phyloP scores from a whole-genome alignment of 306 rosid species.

The Quillaja saponaria region DNA sequence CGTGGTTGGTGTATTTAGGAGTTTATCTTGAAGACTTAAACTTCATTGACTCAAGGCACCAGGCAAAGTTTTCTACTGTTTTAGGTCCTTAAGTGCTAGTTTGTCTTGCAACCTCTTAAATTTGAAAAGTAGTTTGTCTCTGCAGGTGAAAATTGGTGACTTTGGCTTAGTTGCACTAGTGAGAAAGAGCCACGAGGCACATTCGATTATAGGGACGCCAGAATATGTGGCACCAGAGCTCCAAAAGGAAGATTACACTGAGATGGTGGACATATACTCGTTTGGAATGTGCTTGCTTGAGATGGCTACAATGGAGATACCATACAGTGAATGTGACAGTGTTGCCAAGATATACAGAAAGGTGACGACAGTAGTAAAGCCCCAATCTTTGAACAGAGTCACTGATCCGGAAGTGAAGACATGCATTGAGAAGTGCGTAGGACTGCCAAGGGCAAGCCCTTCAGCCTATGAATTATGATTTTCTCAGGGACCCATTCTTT shows the following conservation, averaged over 20 bases:
- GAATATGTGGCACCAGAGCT: slow-evolving; percentile 98
- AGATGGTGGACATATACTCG: slow-evolving; percentile 95
- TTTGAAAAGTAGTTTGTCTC: neutral
- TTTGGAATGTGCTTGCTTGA: slow-evolving; percentile 94
- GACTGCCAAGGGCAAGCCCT: slow-evolving; percentile 85
- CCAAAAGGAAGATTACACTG: slow-evolving; percentile 90
- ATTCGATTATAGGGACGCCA: slow-evolving; percentile 84
- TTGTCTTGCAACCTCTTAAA: neutral
- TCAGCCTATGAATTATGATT: slow-evolving; percentile 79
- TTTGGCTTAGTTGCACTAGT: slow-evolving; percentile 90
- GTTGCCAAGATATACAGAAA: slow-evolving; percentile 82
- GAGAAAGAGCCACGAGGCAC: slow-evolving; percentile 78
- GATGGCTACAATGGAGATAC: slow-evolving; percentile 90
- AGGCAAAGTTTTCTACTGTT: neutral
- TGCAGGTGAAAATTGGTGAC: slow-evolving; percentile 83
- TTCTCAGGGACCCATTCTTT: slow-evolving; percentile 82
- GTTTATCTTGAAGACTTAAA: slow-evolving; percentile 1
- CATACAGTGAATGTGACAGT: slow-evolving; percentile 85
- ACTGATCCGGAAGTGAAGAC: slow-evolving; percentile 64
- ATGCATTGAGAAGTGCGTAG: slow-evolving; percentile 82
- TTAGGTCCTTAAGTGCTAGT: neutral
- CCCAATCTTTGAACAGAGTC: slow-evolving; percentile 63
- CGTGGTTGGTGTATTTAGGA: slow-evolving; percentile 6
- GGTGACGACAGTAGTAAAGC: slow-evolving; percentile 72
- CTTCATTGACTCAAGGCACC: neutral